Percentiles rank a stretch among this genome's conserved stretches.
Conservation (phyloP, 805 yeast species). For the Wickerhamomyces bovis region DNA sequence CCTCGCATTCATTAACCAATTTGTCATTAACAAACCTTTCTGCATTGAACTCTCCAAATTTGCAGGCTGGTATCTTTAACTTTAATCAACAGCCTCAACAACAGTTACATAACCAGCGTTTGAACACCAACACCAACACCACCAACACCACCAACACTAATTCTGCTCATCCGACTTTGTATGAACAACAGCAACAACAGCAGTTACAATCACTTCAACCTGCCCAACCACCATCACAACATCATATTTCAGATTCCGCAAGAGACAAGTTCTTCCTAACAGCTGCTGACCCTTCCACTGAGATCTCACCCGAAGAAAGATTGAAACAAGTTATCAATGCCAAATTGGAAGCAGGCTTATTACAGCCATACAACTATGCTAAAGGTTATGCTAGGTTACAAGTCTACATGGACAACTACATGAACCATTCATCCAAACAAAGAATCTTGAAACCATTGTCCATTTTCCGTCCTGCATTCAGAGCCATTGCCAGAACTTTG, state of each 20-base stretch:
- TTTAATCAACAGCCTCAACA: constrained; percentile 9
- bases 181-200: constrained; percentile 11
- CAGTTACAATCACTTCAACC: not conserved
- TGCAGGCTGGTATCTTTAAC: constrained; percentile 10
- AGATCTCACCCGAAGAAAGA: constrained; percentile 88
- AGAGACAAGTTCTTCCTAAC: constrained; percentile 90
- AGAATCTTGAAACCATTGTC: constrained; percentile 81
- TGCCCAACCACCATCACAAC: constrained; percentile 10
- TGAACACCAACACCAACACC: constrained; percentile 6
- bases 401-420: constrained; percentile 85
- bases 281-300: constrained; percentile 96
- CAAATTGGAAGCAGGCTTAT: constrained; percentile 84
- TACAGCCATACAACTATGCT: constrained; percentile 91
- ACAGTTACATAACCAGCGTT: constrained; percentile 6
- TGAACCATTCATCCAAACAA: constrained; percentile 78
- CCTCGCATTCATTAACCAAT: constrained; percentile 24
- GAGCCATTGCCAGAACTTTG: constrained; percentile 85
- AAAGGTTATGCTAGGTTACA: constrained; percentile 88
- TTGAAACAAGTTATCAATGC: constrained; percentile 91
- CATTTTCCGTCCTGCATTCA: constrained; percentile 84
- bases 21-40: constrained; percentile 21
- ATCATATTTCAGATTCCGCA: constrained; percentile 55
- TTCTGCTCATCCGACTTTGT: constrained; percentile 6
- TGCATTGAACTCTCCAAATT: constrained; percentile 18
- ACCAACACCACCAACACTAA: constrained; percentile 5